Evolutionary conservation across 2,329 filamentous ascomycete species (phyloP), one percentile per base, ranked within the genome.

Genomic region (Chaetomium globosum): DNA sequence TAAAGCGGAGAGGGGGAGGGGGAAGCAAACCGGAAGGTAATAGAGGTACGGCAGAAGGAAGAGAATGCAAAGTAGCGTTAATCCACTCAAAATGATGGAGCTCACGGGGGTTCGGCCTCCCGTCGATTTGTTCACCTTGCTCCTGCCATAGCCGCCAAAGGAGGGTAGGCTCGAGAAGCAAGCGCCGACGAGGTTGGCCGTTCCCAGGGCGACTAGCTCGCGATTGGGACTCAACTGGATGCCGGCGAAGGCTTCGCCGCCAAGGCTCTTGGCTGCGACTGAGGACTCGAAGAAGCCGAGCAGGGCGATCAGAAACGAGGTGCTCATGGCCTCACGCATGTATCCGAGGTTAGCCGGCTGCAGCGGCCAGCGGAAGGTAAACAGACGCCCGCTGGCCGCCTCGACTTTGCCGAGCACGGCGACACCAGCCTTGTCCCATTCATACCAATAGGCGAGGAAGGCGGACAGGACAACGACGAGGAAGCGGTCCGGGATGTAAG

Each of bases 261-360:
- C 90, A 2, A 99, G 80, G 68, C 91, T 94, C 78, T 98, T 98
- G 43, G 95, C 95, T 1, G 95, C 95, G 13, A 99, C 93, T 0
- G 93, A 97, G 2, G 92, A 97, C 77, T 99, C 95, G 73, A 99
- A 99, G 78, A 99, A 99, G n/a, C 95, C 95, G 0, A 99, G 87
- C 28, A 99, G 83, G 0, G 93, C 92, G 69, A 99, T 97, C 61
- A 98, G 83, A 73, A 99, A 97, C 0, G 92, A 90, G 0, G 95
- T 98, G 59, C 91, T 89, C 84, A 98, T 90, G 46, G 92, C 90
- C 68, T 92, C 90, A 26, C 90, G 89, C 61, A 96, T 91, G 74
- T 97, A 90, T 28, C 86, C 84, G 82, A 98, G 88, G 71, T 96
- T 87, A 5, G 86, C 82, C 2, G 86, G 79, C 69, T 88, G 86